Evolutionary conservation across 805 yeast species (phyloP).

Genomic region (Brettanomyces naardenensis): DNA sequence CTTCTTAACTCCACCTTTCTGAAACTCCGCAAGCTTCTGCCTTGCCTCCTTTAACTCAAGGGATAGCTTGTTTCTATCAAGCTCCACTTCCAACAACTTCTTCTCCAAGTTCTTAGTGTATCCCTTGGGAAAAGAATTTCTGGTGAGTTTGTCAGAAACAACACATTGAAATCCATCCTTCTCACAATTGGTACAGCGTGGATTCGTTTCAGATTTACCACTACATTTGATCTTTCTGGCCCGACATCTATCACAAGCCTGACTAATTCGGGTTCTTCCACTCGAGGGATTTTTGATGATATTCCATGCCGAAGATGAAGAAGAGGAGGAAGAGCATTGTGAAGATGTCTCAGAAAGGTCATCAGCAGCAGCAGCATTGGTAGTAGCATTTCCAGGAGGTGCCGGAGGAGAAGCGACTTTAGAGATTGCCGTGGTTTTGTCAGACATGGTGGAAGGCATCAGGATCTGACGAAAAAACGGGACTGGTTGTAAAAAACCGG

Average conservation of each 20-base stretch:
- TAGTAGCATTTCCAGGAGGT: too few species aligned
- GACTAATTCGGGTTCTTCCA: slow-evolving; percentile 48
- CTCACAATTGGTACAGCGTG: slow-evolving; percentile 58
- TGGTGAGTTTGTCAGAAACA: slow-evolving; percentile 63
- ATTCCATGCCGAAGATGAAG: slow-evolving; percentile 18
- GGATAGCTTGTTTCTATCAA: slow-evolving; percentile 37
- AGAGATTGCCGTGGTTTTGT: too few species aligned
- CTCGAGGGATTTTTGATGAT: slow-evolving; percentile 28
- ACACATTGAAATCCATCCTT: slow-evolving; percentile 61
- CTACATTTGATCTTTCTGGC: slow-evolving; percentile 72
- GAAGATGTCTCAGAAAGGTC: too few species aligned
- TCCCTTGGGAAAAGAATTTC: slow-evolving; percentile 76
- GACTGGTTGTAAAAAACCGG: too few species aligned
- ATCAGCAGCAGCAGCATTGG: not conserved
- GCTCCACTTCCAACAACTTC: slow-evolving; percentile 52
- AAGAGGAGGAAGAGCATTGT: not conserved
- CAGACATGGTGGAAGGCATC: too few species aligned
- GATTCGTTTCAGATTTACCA: slow-evolving; percentile 43
- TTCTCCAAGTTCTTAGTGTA: slow-evolving; percentile 70
- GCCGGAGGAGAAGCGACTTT: too few species aligned
- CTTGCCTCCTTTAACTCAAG: slow-evolving; percentile 25
- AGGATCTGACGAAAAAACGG: too few species aligned
- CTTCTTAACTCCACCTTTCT: not conserved
- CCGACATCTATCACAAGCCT: slow-evolving; percentile 78
- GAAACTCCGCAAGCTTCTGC: slow-evolving; percentile 5